Evolutionary conservation across 257 asterid species (phyloP).

Genomic region (Oldenlandia corymbosa): DNA sequence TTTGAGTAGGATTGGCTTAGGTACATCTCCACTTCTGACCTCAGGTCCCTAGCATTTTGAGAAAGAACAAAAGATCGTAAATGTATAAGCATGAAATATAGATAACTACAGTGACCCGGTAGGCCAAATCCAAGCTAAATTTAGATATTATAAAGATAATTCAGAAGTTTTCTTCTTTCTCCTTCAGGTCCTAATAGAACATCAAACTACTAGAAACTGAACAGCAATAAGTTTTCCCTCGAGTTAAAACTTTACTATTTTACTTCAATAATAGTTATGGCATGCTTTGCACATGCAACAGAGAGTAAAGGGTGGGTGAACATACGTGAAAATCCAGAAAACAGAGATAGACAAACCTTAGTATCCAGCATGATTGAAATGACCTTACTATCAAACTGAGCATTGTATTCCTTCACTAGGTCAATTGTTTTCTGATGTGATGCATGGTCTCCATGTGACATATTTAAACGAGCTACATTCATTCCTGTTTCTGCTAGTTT

Average conservation of each 20-base stretch:
- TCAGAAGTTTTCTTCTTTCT: neutral
- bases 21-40: conserved; percentile 97
- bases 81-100: too few species aligned
- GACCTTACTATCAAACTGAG: conserved; percentile 75
- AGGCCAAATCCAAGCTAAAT: neutral
- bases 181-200: neutral
- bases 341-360: conserved; percentile 45
- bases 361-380: conserved; percentile 95
- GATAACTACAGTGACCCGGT: neutral
- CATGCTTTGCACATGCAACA: neutral
- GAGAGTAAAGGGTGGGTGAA: neutral
- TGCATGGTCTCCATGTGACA: conserved; percentile 98
- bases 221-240: neutral
- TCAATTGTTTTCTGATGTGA: conserved; percentile 93
- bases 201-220: neutral
- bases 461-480: conserved; percentile 95
- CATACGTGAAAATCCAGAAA: neutral
- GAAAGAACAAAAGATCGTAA: neutral
- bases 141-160: neutral
- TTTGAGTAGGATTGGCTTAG: conserved; percentile 66
- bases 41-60: conserved; percentile 77
- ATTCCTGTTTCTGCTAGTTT: conserved; percentile 93
- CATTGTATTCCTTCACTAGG: conserved; percentile 88
- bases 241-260: neutral
- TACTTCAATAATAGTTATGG: neutral